Percentiles rank a stretch among this genome's conserved stretches.
These are phyloP conservation scores for Botrytis elliptica DNA, from an alignment of 2,329 filamentous ascomycete genomes.

Conservation along the genomic window DNA sequence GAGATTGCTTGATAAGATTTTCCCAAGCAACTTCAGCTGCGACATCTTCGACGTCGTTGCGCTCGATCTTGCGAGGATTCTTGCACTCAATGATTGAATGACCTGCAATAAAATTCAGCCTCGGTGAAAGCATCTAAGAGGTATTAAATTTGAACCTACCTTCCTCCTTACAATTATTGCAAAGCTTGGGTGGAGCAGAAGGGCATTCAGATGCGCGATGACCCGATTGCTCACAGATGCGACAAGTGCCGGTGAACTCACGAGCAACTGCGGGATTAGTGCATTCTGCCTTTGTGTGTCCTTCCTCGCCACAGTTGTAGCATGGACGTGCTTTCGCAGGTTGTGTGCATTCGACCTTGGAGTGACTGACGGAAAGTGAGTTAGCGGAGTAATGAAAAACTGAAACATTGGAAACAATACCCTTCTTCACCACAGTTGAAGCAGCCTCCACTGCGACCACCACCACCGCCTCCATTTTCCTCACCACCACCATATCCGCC, in stretches of 20 bases:
- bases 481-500: conserved; percentile 8
- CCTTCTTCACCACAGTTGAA: conserved; percentile 65
- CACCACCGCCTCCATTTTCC: conserved; percentile 21
- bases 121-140: background rate
- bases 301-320: conserved; percentile 61
- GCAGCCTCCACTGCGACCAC: conserved; percentile 44
- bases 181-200: conserved; percentile 53
- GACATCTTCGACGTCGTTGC: conserved; percentile 49
- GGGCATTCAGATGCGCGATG: conserved; percentile 64
- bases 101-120: conserved; percentile 42
- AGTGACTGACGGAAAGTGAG: conserved; percentile 22
- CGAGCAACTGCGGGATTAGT: conserved; percentile 50
- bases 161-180: conserved; percentile 61
- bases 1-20: conserved; percentile 52
- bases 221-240: conserved; percentile 53
- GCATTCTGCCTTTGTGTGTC: conserved; percentile 64
- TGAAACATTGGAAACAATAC: conserved; percentile 40
- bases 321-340: conserved; percentile 31
- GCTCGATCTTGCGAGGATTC: conserved; percentile 58
- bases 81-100: conserved; percentile 57
- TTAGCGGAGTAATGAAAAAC: background rate
- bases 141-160: conserved; percentile 44
- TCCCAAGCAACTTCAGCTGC: conserved; percentile 57
- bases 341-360: conserved; percentile 30
- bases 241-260: conserved; percentile 58